Base-by-base conservation (phyloP, 2,329 filamentous ascomycete species). In the Pestalotiopsis sp. region DNA sequence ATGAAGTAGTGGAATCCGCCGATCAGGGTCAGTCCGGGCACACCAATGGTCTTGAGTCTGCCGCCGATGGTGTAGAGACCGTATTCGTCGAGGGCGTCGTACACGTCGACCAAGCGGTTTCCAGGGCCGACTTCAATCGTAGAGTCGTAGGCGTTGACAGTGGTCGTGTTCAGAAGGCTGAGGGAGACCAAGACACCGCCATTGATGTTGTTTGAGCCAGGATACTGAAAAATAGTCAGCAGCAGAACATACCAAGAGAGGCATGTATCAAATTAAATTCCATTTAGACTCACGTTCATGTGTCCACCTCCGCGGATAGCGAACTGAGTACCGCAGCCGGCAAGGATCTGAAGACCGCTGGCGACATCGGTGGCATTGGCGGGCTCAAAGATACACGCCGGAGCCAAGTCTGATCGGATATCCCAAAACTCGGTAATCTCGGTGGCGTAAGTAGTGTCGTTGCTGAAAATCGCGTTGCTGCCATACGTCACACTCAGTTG, bases 221-320 rank as follows among this genome's bases (percentile, higher is more conserved):
- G 69, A 48, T 78, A 76, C 77, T 78, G n/a, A 9, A 39, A 4
- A 17, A 30, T 39, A 2, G 58, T 60, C 11, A 60, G 58, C 3
- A 35, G 17, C 17, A 5, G 5, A 11, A 35, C 26, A 39, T 2
- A 35, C 7, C 2, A 35, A 35, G 30, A 35, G 30, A 60, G n/a
- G 26, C n/a, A 9, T 35, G 30, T 35, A 35, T 35, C 1, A 9
- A 35, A 2, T 9, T 2, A 1, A 35, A 35, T 35, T 7, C 30
- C 7, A 35, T 35, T 35, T 10, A 40, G 30, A 61, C 56, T 20
- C n/a, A 61, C 58, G 38, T 61, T 61, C 30, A 61, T 61, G n/a
- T 61, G 58, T 26, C 76, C 76, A 20, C 77, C 77, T 56, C 76
- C 76, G 13, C 76, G 75, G 56, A 78, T 74, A 3, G 76, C 77